These are phyloP conservation scores for Brettanomyces sp. DNA, from an alignment of 805 yeast genomes.

Conservation along the genomic window DNA sequence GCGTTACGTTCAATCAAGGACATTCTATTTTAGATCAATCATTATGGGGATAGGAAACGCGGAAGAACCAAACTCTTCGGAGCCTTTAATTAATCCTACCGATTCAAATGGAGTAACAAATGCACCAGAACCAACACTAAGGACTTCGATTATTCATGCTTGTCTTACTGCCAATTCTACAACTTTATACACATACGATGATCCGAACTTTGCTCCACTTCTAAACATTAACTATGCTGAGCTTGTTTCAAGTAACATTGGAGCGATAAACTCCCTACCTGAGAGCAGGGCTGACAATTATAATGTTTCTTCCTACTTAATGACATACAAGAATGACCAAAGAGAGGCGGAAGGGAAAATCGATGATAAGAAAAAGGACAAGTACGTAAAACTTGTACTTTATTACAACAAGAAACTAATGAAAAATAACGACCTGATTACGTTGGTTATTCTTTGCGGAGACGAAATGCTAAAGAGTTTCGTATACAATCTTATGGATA, in stretches of 20 bases:
- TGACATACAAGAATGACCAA: slow-evolving; percentile 8
- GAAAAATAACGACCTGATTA: slow-evolving; percentile 38
- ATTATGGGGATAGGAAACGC: too few relatives aligned
- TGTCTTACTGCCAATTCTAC: slow-evolving; percentile 39
- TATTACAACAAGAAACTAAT: slow-evolving; percentile 41
- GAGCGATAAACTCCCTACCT: slow-evolving; percentile 39
- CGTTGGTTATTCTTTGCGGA: slow-evolving; percentile 41
- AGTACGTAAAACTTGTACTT: slow-evolving; percentile 21
- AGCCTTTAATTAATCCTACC: background rate
- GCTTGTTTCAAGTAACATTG: slow-evolving; percentile 43
- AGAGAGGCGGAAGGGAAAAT: slow-evolving; percentile 7
- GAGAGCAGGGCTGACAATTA: slow-evolving; percentile 23
- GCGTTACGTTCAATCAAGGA: too few relatives aligned
- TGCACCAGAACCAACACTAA: background rate
- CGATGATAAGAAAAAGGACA: slow-evolving; percentile 11
- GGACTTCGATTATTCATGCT: slow-evolving; percentile 17
- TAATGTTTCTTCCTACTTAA: slow-evolving; percentile 13
- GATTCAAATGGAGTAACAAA: background rate
- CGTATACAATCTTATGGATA: slow-evolving; percentile 38
- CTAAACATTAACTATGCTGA: slow-evolving; percentile 44
- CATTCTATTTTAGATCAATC: too few relatives aligned
- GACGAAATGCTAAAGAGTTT: slow-evolving; percentile 35
- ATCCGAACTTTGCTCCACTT: slow-evolving; percentile 30
- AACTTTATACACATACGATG: slow-evolving; percentile 50
- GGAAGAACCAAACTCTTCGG: slow-evolving; percentile 1